phyloP scores from a whole-genome alignment of 768 basidiomycete species.

The Gelatoporia subvermispora region DNA sequence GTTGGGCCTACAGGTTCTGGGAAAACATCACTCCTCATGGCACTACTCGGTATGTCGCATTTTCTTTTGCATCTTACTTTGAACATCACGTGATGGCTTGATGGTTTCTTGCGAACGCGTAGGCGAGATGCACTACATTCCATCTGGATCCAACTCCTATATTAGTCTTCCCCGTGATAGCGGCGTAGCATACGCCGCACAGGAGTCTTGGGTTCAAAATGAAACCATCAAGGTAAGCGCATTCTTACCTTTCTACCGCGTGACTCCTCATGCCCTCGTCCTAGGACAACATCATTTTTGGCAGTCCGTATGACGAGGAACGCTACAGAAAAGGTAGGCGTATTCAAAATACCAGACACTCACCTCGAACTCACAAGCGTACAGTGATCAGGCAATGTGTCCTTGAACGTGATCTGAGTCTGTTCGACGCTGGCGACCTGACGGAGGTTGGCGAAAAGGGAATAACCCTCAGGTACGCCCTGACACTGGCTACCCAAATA shows the following conservation, averaged over 20 bases:
- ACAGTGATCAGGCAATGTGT: constrained; percentile 34
- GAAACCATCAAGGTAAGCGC: too few relatives aligned
- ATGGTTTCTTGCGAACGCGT: too few relatives aligned
- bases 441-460: too few relatives aligned
- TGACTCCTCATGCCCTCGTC: too few relatives aligned
- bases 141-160: too few relatives aligned
- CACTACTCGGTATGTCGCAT: constrained; percentile 38
- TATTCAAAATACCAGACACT: neutral
- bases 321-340: constrained; percentile 18
- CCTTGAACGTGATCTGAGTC: constrained; percentile 39
- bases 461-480: constrained; percentile 33
- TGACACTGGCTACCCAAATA: too few relatives aligned
- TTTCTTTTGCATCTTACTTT: neutral
- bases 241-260: too few relatives aligned
- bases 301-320: constrained; percentile 20
- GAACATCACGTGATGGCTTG: too few relatives aligned
- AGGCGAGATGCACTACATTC: constrained; percentile 56
- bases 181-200: constrained; percentile 44
- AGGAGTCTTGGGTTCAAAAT: constrained; percentile 48
- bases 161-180: constrained; percentile 38
- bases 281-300: constrained; percentile 25
- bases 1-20: too few relatives aligned
- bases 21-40: constrained; percentile 65
- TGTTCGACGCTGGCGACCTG: constrained; percentile 45
- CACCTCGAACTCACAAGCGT: neutral